A percentile compares a stretch with the other conserved stretches of the same genome.
These are phyloP conservation scores for Beauveria sp. DNA, from an alignment of 2,329 filamentous ascomycete species.

Conservation along the genomic window DNA sequence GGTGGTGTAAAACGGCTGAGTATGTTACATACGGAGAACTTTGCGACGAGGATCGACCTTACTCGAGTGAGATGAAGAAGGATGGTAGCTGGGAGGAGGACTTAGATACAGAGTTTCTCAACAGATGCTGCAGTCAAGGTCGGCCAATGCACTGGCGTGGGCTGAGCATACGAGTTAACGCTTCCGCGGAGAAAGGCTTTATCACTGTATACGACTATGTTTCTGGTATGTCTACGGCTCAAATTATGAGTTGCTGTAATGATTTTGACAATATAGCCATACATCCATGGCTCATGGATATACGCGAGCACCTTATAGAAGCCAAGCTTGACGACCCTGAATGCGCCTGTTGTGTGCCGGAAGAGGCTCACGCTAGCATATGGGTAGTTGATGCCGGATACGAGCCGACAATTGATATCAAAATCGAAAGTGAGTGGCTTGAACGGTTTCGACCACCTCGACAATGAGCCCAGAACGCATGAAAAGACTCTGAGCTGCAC, in stretches of 20 bases:
- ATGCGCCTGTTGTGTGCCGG: background rate
- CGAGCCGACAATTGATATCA: background rate
- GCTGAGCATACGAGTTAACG: slow-evolving; percentile 16
- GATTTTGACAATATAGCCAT: background rate
- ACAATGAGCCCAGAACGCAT: background rate
- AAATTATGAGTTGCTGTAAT: background rate
- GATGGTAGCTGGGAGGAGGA: slow-evolving; percentile 19
- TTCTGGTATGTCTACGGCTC: background rate
- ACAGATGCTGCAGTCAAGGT: slow-evolving; percentile 19
- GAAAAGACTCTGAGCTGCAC: too few relatives aligned
- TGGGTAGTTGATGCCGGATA: background rate
- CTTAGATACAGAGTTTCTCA: slow-evolving; percentile 19
- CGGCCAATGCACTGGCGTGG: slow-evolving; percentile 17
- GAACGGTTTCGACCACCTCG: background rate
- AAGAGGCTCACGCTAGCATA: background rate
- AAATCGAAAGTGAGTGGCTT: background rate
- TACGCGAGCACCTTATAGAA: background rate
- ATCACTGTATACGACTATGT: slow-evolving; percentile 20
- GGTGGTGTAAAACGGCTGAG: slow-evolving; percentile 13
- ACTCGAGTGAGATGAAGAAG: slow-evolving; percentile 14
- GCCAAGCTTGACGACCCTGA: background rate
- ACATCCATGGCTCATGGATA: too few relatives aligned
- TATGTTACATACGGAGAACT: slow-evolving; percentile 17
- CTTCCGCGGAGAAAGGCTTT: slow-evolving; percentile 17
- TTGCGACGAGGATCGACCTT: slow-evolving; percentile 16